A percentile compares a stretch with the other conserved stretches of the same genome.
Evolutionary conservation across 257 asterid species (phyloP).

Genomic region (Lycium ferocissimum): DNA sequence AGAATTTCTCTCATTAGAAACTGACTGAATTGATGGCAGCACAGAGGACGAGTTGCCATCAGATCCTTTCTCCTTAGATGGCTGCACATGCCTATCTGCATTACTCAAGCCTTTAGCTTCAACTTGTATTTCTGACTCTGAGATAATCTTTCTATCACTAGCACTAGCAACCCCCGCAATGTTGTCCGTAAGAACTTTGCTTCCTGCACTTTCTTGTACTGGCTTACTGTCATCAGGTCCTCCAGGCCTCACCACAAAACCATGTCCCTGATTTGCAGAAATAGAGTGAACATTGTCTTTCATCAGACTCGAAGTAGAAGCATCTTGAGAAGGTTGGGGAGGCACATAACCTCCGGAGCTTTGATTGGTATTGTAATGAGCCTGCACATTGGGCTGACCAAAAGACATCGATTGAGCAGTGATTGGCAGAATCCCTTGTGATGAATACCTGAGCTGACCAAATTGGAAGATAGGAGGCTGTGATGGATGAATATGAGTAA

Average conservation of each 20-base stretch:
- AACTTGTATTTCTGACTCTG: constrained; percentile 46
- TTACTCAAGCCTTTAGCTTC: constrained; percentile 50
- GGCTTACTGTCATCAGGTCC: constrained; percentile 48
- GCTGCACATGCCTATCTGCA: constrained; percentile 42
- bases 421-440: constrained; percentile 70
- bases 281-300: constrained; percentile 45
- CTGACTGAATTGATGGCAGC: constrained; percentile 47
- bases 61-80: constrained; percentile 51
- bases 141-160: constrained; percentile 44
- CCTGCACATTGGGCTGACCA: constrained; percentile 65
- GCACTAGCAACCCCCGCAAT: constrained; percentile 44
- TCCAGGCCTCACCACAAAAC: constrained; percentile 45
- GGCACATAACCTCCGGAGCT: constrained; percentile 52
- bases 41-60: constrained; percentile 48
- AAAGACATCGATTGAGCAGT: constrained; percentile 66
- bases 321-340: constrained; percentile 51
- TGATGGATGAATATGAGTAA: constrained; percentile 71
- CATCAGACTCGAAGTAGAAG: constrained; percentile 44
- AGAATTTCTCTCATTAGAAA: constrained; percentile 51
- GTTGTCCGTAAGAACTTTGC: constrained; percentile 33
- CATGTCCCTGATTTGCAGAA: constrained; percentile 50
- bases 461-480: constrained; percentile 85
- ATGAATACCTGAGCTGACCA: constrained; percentile 77
- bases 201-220: constrained; percentile 39
- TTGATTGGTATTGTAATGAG: constrained; percentile 51